These are phyloP conservation scores for Alternaria angustiovoidea DNA, from an alignment of 2,329 filamentous ascomycete species.

Conservation along the genomic window DNA sequence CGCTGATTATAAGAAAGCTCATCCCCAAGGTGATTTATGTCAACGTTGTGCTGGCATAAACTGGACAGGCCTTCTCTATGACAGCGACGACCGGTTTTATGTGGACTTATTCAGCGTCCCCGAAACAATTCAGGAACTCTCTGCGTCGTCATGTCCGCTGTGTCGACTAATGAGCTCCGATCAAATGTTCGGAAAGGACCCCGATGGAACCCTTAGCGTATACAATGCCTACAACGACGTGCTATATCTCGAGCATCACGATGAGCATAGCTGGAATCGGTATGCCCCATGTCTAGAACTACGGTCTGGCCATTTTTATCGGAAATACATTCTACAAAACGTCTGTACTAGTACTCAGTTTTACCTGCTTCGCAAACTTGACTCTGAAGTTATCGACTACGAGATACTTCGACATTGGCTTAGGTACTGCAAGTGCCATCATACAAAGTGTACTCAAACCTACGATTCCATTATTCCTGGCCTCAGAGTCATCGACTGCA, in stretches of 20 bases:
- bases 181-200: rapidly evolving
- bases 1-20: not conserved
- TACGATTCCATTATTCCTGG: not conserved
- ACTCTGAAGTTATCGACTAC: rapidly evolving
- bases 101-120: too few species aligned
- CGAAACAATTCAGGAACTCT: not conserved
- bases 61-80: too few species aligned
- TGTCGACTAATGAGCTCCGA: not conserved
- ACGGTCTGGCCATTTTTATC: too few species aligned
- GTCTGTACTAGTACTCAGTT: too few species aligned
- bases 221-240: too few species aligned
- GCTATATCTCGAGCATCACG: too few species aligned
- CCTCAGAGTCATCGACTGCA: not conserved
- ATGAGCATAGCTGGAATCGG: too few species aligned
- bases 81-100: too few species aligned
- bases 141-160: not conserved
- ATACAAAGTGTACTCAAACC: rapidly evolving
- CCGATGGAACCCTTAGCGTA: too few species aligned
- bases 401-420: not conserved
- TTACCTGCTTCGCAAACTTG: rapidly evolving
- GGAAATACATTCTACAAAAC: too few species aligned
- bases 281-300: too few species aligned
- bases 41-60: not conserved
- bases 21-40: not conserved
- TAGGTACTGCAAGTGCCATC: rapidly evolving